These are phyloP conservation scores for Limtongia smithiae DNA, from an alignment of 805 yeast species.

Conservation along the genomic window DNA sequence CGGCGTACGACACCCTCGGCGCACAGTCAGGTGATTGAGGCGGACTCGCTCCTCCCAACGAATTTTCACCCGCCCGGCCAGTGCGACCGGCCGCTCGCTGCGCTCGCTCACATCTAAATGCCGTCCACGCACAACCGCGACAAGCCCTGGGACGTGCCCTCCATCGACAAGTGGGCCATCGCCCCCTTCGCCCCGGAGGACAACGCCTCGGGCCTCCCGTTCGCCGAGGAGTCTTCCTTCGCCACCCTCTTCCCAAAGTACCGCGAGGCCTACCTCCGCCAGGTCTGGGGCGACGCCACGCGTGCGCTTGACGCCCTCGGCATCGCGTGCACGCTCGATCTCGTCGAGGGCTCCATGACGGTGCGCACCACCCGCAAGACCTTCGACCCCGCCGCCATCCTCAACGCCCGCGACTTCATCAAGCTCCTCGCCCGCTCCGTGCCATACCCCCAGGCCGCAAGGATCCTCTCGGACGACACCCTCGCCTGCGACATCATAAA, in stretches of 20 bases:
- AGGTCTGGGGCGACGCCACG: conserved; percentile 92
- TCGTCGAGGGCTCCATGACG: conserved; percentile 96
- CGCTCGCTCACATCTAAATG: conserved; percentile 49
- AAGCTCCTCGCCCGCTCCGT: conserved; percentile 93
- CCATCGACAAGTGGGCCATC: conserved; percentile 60
- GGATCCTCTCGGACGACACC: conserved; percentile 77
- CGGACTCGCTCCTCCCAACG: too few relatives aligned
- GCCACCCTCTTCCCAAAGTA: conserved; percentile 95
- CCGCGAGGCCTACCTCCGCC: conserved; percentile 83
- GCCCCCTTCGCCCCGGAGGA: conserved; percentile 90
- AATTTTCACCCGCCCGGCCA: too few relatives aligned
- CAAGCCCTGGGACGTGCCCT: conserved; percentile 53
- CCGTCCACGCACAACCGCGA: conserved; percentile 90
- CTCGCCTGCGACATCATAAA: conserved; percentile 94
- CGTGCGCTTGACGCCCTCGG: conserved; percentile 62
- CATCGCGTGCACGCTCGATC: conserved; percentile 77
- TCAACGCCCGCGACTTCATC: conserved; percentile 92
- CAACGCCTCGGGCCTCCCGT: conserved; percentile 78
- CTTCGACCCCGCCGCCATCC: conserved; percentile 86
- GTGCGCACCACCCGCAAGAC: conserved; percentile 95
- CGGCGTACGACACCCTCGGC: too few relatives aligned
- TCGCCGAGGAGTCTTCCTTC: conserved; percentile 93
- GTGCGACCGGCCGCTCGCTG: neutral
- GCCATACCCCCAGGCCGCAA: conserved; percentile 93
- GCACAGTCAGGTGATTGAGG: too few relatives aligned